Evolutionary conservation across 768 basidiomycete species (phyloP).

Genomic region (Xanthoconium purpureum): DNA sequence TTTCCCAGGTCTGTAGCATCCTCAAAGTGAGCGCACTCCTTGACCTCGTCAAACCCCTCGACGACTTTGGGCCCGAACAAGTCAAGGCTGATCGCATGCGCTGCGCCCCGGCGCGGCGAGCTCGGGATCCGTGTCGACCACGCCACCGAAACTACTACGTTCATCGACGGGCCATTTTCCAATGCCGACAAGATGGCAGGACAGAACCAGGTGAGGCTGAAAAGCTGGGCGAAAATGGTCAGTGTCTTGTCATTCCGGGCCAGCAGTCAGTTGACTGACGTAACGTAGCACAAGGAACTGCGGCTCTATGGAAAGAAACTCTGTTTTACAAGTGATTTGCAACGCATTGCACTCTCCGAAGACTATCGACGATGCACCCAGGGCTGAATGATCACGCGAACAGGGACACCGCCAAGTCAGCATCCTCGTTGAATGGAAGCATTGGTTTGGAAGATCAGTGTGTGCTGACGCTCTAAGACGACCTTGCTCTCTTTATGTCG

Average conservation of each 20-base stretch:
- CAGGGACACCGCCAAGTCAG: no score
- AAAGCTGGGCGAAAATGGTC: constrained; percentile 91
- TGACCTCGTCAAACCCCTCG: constrained; percentile 74
- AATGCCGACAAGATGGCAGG: constrained; percentile 44
- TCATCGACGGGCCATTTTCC: constrained; percentile 76
- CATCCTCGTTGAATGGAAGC: no score
- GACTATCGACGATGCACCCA: constrained; percentile 51
- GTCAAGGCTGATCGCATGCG: constrained; percentile 92
- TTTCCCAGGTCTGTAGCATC: constrained; percentile 88
- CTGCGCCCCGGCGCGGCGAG: constrained; percentile 83
- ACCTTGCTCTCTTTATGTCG: no score
- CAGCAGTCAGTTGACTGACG: background rate
- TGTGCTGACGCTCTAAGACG: no score
- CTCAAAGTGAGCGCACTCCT: constrained; percentile 78
- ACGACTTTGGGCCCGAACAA: constrained; percentile 60
- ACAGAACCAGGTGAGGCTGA: constrained; percentile 89
- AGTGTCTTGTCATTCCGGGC: background rate
- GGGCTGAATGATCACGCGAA: constrained; percentile 8
- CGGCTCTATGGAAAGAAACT: constrained; percentile 83
- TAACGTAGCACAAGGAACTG: constrained; percentile 79
- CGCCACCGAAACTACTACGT: constrained; percentile 76
- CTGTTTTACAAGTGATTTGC: constrained; percentile 82
- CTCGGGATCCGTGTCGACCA: constrained; percentile 87
- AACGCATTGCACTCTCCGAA: constrained; percentile 51
- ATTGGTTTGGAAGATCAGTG: no score